phyloP scores from a whole-genome alignment of 1,284 basidiomycete species.

The Trametes polyzona region DNA sequence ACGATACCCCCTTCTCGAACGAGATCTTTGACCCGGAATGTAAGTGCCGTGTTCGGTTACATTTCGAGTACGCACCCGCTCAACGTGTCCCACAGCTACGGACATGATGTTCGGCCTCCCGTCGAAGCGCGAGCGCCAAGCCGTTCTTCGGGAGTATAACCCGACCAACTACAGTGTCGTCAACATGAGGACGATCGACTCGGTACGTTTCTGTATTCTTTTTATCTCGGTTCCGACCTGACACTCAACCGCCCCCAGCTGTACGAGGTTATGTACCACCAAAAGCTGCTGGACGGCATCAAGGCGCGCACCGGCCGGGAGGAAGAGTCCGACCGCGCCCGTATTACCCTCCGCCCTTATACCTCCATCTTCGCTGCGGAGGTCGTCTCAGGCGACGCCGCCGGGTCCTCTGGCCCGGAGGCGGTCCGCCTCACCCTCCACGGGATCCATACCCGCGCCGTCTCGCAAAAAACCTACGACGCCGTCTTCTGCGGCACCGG shows the following conservation, averaged over 20 bases:
- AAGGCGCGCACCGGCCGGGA: slow-evolving; percentile 36
- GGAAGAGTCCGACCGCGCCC: slow-evolving; percentile 28
- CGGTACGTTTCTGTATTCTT: slow-evolving; percentile 35
- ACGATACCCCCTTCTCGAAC: slow-evolving; percentile 62
- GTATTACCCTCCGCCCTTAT: slow-evolving; percentile 45
- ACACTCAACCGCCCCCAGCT: slow-evolving; percentile 41
- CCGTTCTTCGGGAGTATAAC: slow-evolving; percentile 49
- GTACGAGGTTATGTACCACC: slow-evolving; percentile 59
- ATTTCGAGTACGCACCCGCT: neutral
- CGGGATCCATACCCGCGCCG: slow-evolving; percentile 39
- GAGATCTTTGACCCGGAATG: slow-evolving; percentile 61
- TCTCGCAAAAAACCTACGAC: slow-evolving; percentile 47
- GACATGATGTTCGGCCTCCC: slow-evolving; percentile 45
- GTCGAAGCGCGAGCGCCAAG: slow-evolving; percentile 41
- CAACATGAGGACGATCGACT: slow-evolving; percentile 49
- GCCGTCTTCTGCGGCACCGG: slow-evolving; percentile 61
- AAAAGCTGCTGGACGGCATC: slow-evolving; percentile 52
- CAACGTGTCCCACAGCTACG: slow-evolving; percentile 38
- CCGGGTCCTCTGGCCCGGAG: slow-evolving; percentile 17
- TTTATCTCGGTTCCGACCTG: neutral
- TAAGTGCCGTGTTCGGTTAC: slow-evolving; percentile 32
- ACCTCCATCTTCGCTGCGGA: slow-evolving; percentile 45
- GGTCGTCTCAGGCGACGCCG: slow-evolving; percentile 20
- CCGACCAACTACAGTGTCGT: slow-evolving; percentile 63
- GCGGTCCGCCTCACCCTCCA: slow-evolving; percentile 43